Conservation (phyloP, 345 rosid species). For the Citrus sp. region DNA sequence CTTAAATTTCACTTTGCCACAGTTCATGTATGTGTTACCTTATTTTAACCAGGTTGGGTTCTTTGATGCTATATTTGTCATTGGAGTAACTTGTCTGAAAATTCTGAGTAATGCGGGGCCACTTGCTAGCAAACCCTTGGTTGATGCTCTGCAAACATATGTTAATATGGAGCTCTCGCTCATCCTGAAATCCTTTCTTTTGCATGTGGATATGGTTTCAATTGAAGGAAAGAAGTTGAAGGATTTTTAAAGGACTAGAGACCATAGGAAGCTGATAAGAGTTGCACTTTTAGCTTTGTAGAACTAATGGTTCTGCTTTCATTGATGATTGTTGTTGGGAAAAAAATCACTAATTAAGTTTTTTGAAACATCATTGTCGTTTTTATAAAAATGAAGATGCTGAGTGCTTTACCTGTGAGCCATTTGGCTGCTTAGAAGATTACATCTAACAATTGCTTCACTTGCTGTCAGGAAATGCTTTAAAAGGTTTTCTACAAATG, state of each 20-base stretch:
- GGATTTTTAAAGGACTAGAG: neutral
- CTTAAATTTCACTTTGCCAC: neutral
- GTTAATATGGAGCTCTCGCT: neutral
- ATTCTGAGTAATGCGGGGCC: neutral
- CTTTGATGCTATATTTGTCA: neutral
- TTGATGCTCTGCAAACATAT: neutral
- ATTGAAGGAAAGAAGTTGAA: neutral
- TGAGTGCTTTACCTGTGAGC: neutral
- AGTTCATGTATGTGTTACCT: constrained; percentile 1
- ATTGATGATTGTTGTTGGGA: neutral
- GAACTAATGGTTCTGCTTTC: neutral
- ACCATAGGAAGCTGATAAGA: neutral
- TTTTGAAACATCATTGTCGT: neutral
- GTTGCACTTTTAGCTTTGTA: neutral
- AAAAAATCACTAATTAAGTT: neutral
- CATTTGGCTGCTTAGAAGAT: neutral
- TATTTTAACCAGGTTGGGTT: neutral
- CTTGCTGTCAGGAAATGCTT: neutral
- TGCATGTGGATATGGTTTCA: neutral
- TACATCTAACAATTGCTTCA: neutral
- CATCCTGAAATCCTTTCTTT: neutral
- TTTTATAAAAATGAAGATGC: neutral
- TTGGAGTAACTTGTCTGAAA: neutral
- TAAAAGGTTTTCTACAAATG: neutral
- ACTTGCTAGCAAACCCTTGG: neutral